phyloP scores from a whole-genome alignment of 1,284 basidiomycete genomes.

The Tylopilus sp. region DNA sequence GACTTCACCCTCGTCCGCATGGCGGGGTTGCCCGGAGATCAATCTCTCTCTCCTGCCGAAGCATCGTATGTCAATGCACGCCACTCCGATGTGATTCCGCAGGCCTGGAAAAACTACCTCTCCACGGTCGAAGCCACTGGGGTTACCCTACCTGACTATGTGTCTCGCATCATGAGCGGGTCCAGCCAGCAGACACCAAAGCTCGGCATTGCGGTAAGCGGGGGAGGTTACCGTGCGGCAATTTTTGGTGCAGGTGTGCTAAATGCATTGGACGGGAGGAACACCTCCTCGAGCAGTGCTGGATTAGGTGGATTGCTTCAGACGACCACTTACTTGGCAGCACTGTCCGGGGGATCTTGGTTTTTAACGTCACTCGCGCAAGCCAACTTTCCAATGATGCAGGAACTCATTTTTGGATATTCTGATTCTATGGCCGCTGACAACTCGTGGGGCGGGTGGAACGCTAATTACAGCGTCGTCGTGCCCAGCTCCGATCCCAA shows the following conservation, averaged over 20 bases:
- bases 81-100: constrained; percentile 29
- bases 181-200: constrained; percentile 32
- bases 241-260: constrained; percentile 51
- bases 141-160: constrained; percentile 35
- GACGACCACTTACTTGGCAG: constrained; percentile 42
- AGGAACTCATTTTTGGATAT: constrained; percentile 40
- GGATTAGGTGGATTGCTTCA: constrained; percentile 56
- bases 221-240: constrained; percentile 49
- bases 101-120: constrained; percentile 37
- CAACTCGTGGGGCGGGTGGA: constrained; percentile 38
- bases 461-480: constrained; percentile 28
- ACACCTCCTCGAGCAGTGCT: constrained; percentile 38
- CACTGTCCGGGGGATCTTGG: constrained; percentile 46
- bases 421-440: constrained; percentile 14
- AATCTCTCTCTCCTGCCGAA: constrained; percentile 35
- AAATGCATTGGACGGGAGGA: constrained; percentile 50
- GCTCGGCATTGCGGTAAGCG: constrained; percentile 46
- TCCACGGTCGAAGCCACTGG: constrained; percentile 34
- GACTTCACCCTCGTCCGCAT: constrained; percentile 37
- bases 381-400: constrained; percentile 41
- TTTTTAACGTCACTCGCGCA: constrained; percentile 40
- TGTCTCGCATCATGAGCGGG: constrained; percentile 35
- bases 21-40: constrained; percentile 27
- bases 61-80: constrained; percentile 33
- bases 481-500: constrained; percentile 19